Percentiles rank a stretch among this genome's conserved stretches.
These are phyloP conservation scores for Nicotiana sylvestris DNA, from an alignment of 257 asterid species.

Conservation along the genomic window DNA sequence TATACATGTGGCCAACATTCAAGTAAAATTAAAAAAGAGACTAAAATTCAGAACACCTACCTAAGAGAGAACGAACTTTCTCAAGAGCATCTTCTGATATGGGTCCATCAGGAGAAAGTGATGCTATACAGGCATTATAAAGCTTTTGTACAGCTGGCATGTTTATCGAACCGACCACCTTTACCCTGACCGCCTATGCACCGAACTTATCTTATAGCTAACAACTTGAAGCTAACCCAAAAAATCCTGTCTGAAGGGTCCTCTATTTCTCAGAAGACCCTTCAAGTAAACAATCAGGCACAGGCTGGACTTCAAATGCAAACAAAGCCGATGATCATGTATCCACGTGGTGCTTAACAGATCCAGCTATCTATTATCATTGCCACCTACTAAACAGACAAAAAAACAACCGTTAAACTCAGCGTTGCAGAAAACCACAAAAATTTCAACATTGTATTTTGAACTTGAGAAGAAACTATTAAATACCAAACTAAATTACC, in stretches of 20 bases:
- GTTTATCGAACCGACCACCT: slow-evolving; percentile 25
- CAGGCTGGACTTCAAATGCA: not conserved
- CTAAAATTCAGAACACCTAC: slow-evolving; percentile 31
- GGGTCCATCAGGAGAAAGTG: slow-evolving; percentile 87
- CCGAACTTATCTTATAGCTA: not conserved
- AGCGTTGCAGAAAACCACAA: not conserved
- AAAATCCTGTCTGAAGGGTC: slow-evolving; percentile 28
- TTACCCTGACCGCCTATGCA: slow-evolving; percentile 18
- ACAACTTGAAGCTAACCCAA: not conserved
- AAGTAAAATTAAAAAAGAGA: not conserved
- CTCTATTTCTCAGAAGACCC: slow-evolving; percentile 35
- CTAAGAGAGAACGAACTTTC: slow-evolving; percentile 83
- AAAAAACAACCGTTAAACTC: not conserved
- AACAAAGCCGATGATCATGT: slow-evolving; percentile 1
- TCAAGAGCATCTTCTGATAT: slow-evolving; percentile 89
- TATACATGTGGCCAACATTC: not conserved
- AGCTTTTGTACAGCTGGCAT: slow-evolving; percentile 99
- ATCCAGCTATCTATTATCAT: slow-evolving; percentile 15
- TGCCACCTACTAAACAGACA: slow-evolving; percentile 10
- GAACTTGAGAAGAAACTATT: not conserved
- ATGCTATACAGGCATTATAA: slow-evolving; percentile 86
- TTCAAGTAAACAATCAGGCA: slow-evolving; percentile 13
- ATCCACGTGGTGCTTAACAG: slow-evolving; percentile 11
- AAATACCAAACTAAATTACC: not conserved
- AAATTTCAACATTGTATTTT: not conserved